Evolutionary conservation across 1,139 yeast species (phyloP), one percentile per base, ranked within the genome.

Genomic region (Yamadazyma aaseri): DNA sequence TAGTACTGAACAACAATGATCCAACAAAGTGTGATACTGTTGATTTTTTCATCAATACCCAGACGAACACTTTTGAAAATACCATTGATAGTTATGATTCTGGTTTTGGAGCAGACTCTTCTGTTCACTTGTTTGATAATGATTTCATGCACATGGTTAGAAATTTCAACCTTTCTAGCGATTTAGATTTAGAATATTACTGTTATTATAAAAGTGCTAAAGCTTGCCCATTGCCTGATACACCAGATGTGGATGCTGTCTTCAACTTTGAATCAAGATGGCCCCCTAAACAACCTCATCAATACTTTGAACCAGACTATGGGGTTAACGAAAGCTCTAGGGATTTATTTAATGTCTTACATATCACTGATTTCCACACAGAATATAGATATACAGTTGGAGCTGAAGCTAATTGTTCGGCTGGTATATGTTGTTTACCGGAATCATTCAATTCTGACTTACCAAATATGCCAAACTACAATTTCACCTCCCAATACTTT

Each of bases 311-410:
- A 35, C 70, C 69, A 14, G 33, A 34, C 6, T 61, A 58, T 37
- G 33, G 39, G 2, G n/a, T 35, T 12, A 20, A 22, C 7, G 12
- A 17, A 8, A 17, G 18, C 14, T 42, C 50, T 30, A 45, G 47
- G 30, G 60, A 56, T n/a, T 43, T 45, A 6, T 76, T 81, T 54
- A 76, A 78, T 41, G 86, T 79, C 10, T 59, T 81, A 40, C 89
- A 81, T 47, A 47, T 81, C 15, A 71, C 80, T 20, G 89, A 81
- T 50, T 75, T 80, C 58, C 89, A 81, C 50, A 56, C 79, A 31
- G 76, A 79, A 50, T 56, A 71, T 34, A 71, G 79, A 40, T 81
- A 77, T 53, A 53, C 65, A 3, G 63, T 73, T 11, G 85, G 84
- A 15, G 53, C 78, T 4, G 86, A 81, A 49, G 76, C 76, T 9